Evolutionary conservation across 2,329 filamentous ascomycete species (phyloP), one percentile per base, ranked within the genome.

Genomic region (Akanthomyces dipterigenus): DNA sequence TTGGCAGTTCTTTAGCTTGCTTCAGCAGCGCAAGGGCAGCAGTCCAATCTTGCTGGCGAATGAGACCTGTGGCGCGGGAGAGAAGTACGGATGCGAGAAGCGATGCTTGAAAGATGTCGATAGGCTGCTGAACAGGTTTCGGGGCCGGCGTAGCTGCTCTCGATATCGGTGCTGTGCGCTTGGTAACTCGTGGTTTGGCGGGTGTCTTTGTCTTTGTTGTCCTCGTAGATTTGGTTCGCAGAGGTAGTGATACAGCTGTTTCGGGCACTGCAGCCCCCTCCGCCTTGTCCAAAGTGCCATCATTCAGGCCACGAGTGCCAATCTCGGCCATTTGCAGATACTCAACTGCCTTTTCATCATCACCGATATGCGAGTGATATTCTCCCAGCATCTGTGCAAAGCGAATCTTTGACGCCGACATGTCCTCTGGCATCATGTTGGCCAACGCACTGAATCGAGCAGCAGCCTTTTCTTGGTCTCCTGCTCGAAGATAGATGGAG

Each of bases 1-100:
- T 80, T 53, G 77, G 75, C 60, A 78, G 72, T 63, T 74, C 73
- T 61, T 76, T 76, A 7, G 79, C 78, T 65, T 80, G 75, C 55
- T 81, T 77, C 2, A 92, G 76, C 20, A 83, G 75, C 1, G 74
- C 72, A 16, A 85, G 75, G 0, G 88, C 88, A 8, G 82, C 78
- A 0, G 80, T 73, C 77, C 85, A 89, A 40, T 86, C 79, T 64
- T 78, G 79, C 64, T 78, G 75, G 50, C 74, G 73, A 24, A 85
- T 73, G 54, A 79, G 74, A 0, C 77, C 76, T 6, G 78, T 68
- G 5, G 80, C 81, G 36, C 72, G 71, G 18, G 72, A 73, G 2
- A 77, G 63, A 38, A 75, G 69, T 6, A 73, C 70, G 12, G 70
- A 72, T 43, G 69, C 70, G 56, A 75, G 69, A 9, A 77, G 57